These are phyloP conservation scores for Parathielavia hyrcaniae DNA, from an alignment of 495 filamentous ascomycete genomes.

Conservation along the genomic window DNA sequence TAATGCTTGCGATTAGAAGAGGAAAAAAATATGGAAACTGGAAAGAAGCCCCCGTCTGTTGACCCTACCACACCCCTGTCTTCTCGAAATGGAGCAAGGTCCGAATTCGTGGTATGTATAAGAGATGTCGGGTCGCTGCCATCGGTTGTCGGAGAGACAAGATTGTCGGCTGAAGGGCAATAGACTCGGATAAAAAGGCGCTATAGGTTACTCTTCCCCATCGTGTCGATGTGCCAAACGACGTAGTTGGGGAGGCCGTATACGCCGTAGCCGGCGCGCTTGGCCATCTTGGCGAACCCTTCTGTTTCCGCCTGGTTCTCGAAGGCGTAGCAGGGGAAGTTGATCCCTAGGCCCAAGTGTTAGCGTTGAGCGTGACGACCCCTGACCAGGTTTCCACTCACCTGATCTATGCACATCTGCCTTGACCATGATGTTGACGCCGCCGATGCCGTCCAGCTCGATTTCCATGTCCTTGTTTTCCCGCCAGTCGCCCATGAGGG, in stretches of 20 bases:
- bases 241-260: slow-evolving; percentile 93
- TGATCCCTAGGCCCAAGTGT: slow-evolving; percentile 60
- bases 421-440: slow-evolving; percentile 95
- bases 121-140: slow-evolving; percentile 8
- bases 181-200: neutral
- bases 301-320: slow-evolving; percentile 99
- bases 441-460: slow-evolving; percentile 89
- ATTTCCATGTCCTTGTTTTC: slow-evolving; percentile 86
- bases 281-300: slow-evolving; percentile 98
- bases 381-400: slow-evolving; percentile 34
- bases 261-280: slow-evolving; percentile 90
- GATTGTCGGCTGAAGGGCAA: neutral
- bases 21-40: slow-evolving; percentile 3
- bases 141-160: neutral
- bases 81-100: neutral
- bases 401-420: slow-evolving; percentile 93
- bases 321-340: slow-evolving; percentile 95
- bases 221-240: slow-evolving; percentile 98
- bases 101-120: slow-evolving; percentile 31
- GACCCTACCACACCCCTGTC: slow-evolving; percentile 21
- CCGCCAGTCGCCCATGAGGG: slow-evolving; percentile 82
- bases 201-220: slow-evolving; percentile 78
- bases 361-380: neutral
- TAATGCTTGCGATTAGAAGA: neutral
- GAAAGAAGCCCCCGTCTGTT: slow-evolving; percentile 20